These are phyloP conservation scores for Mortierella sp. DNA, from an alignment of 371 early-diverging fungal genomes.

Conservation along the genomic window DNA sequence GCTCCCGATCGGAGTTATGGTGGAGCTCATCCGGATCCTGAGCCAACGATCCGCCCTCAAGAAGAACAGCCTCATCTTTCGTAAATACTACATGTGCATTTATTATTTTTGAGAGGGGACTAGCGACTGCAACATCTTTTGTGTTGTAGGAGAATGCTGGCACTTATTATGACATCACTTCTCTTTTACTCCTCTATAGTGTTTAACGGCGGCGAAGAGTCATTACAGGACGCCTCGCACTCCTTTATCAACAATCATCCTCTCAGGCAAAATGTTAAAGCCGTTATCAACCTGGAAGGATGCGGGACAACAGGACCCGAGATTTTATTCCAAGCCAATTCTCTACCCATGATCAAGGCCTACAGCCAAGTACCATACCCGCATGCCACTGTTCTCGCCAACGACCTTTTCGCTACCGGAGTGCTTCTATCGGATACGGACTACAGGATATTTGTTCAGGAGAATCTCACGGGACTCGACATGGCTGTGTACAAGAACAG, in stretches of 20 bases:
- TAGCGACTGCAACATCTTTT: too few species aligned
- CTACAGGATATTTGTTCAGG: constrained; percentile 83
- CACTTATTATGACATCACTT: not conserved
- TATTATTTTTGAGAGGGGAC: not conserved
- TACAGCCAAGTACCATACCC: constrained; percentile 78
- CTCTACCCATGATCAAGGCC: constrained; percentile 77
- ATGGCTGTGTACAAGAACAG: constrained; percentile 83
- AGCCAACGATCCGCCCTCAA: constrained; percentile 62
- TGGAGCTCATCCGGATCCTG: constrained; percentile 78
- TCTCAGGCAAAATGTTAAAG: constrained; percentile 67
- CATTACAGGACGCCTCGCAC: constrained; percentile 83
- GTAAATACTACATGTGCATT: constrained; percentile 54
- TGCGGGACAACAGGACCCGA: constrained; percentile 81
- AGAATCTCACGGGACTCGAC: constrained; percentile 77
- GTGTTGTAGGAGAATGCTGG: not conserved
- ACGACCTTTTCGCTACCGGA: constrained; percentile 83
- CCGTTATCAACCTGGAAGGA: constrained; percentile 83
- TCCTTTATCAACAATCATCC: constrained; percentile 79
- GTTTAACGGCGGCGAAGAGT: constrained; percentile 88
- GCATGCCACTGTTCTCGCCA: constrained; percentile 79
- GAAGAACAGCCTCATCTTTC: constrained; percentile 70
- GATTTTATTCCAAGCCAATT: constrained; percentile 84
- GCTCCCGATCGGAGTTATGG: constrained; percentile 79
- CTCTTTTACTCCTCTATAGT: constrained; percentile 46
- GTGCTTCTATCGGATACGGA: constrained; percentile 83